Evolutionary conservation across 2,329 filamentous ascomycete genomes (phyloP), one percentile per base, ranked within the genome.

Genomic region (Sporothrix brasiliensis): DNA sequence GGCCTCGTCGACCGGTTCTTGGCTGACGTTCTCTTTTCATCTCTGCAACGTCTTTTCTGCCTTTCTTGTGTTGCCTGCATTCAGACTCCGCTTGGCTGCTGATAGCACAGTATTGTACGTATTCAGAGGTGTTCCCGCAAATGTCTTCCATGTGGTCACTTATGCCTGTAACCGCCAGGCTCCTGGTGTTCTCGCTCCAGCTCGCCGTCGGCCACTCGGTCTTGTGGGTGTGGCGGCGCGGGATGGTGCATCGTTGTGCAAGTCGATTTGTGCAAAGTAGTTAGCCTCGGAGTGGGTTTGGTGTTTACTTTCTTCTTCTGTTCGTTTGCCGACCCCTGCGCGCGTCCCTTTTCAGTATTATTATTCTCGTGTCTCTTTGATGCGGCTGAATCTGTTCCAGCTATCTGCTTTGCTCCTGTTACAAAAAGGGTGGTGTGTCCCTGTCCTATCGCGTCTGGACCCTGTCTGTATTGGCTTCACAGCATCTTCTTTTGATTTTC

Each of bases 231-330:
- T 60, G 56, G 56, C 30, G 13, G 56, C 56, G 34, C 19, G 34
- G 56, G 56, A 44, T 24, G 34, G 34, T 34, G 34, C 34, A 34
- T 34, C 56, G n/a, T 44, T 24, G 34, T 61, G 56, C 44, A 61
- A 61, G 56, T 61, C 34, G 16, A 24, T 24, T 41, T 39, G n/a
- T 41, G 7, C 34, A 9, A 5, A 34, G 34, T 34, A 61, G 56
- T 61, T 61, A 24, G 34, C 56, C 56, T 61, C 34, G 44, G 56
- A 39, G 56, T 61, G 56, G 56, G 24, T 24, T 61, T 61, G 56
- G 7, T 34, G 7, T 34, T 30, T 60, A 21, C 41, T 41, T 30
- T 34, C 14, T 58, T 34, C 24, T 34, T 56, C 16, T 41, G 4
- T 21, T 21, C 60, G 41, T 24, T 49, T 49, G 39, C 41, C 21